Evolutionary conservation across 352 stramenopile genomes (phyloP), one percentile per base, ranked within the genome.

Genomic region (Phytophthora hibernalis): DNA sequence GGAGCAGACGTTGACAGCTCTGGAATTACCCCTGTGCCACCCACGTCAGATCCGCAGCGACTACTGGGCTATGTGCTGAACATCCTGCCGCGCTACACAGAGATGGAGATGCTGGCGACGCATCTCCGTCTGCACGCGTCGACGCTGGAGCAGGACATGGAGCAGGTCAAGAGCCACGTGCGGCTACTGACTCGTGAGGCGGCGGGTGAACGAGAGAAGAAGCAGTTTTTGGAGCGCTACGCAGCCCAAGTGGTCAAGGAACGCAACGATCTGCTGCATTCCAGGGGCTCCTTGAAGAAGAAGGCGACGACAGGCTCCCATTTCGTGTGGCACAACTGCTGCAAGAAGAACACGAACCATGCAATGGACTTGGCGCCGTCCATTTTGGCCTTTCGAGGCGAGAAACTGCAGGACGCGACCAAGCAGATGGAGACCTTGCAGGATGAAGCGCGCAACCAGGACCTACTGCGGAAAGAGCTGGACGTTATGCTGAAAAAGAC

Each of bases 221-320:
- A 89, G 28, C 72, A 87, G 30, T 95, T 93, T 57, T 54, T 95
- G 1, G 87, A 95, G 60, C 72, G 83, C 22, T 95, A 95, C 48
- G 87, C 87, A 8, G 82, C 80, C 2, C 85, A 95, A 54, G 70
- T 95, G n/a, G 83, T 95, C 5, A 93, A 95, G 59, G 87, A 95
- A 64, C 80, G 87, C 38, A 95, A 95, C 60, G 85, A 93, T 16
- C 48, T 93, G 43, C 65, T 95, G 30, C 87, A 95, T 22, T 70
- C 77, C 10, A 86, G 78, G 57, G 69, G 69, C 5, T 65, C 62
- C 1, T 74, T 66, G 28, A 77, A 80, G 65, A 88, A 89, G 56
- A 82, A 76, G 21, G 38, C 50, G 28, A 20, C 45, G 8, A 8
- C 55, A 5, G 24, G 28, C 3, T 67, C 70, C 12, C 86, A 94